Evolutionary conservation across 495 filamentous ascomycete species (phyloP), one percentile per base, ranked within the genome.

Genomic region (Daldinia bambusicola): DNA sequence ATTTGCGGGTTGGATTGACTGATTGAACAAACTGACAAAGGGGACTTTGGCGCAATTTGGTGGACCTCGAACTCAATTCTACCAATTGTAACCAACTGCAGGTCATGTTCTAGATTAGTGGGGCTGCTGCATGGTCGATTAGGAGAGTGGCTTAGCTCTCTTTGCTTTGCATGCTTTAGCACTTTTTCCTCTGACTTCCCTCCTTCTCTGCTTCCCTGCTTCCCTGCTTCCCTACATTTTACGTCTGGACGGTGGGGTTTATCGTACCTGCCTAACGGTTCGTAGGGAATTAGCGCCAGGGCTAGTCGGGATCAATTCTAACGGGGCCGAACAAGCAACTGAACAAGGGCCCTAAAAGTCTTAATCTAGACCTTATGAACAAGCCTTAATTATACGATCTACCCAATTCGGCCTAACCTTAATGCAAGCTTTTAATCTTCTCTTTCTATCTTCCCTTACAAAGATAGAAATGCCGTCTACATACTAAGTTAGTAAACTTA

Each of bases 171-270:
- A 7, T 64, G 55, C 52, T 45, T 59, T 64, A 48, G 48, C 48
- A 16, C 40, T 5, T 20, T 7, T 56, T 7, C 5, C 9, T 2
- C 34, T 36, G 1, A 36, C 1, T 36, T 1, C 9, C 2, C 9
- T 36, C 6, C 12, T n/a, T n/a, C n/a, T n/a, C n/a, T n/a, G n/a
- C 45, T 3, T 26, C 3, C 26, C 26, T 1, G 3, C 26, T 26
- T 26, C 45, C 53, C 9, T 40, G 9, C 16, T 61, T 55, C 69
- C 65, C 61, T 65, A 72, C 70, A 60, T 48, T 63, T 60, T 62
- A 52, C 56, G 63, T 66, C 69, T 59, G 63, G 38, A 67, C 26
- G 16, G 22, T 48, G 48, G 53, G 55, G 38, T 26, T 26, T 62
- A 61, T 20, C 53, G 63, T 63, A 71, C 63, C 63, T 67, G 59